phyloP scores from a whole-genome alignment of 768 basidiomycete genomes.

The button mushroom (Agaricus bisporus) region DNA sequence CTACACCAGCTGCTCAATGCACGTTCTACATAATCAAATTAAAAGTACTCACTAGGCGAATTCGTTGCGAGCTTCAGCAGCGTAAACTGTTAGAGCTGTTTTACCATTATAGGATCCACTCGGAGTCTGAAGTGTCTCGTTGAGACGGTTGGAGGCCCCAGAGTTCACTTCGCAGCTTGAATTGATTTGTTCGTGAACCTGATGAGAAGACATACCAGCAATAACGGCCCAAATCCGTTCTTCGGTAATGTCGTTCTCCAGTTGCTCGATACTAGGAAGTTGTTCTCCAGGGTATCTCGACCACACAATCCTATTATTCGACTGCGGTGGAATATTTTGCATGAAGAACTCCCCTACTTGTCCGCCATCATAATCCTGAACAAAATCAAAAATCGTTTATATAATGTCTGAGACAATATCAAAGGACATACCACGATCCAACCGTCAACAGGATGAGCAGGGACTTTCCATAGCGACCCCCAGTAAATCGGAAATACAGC shows the following conservation, averaged over 20 bases:
- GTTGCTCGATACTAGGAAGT: conserved; percentile 30
- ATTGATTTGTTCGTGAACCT: no score
- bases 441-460: conserved; percentile 35
- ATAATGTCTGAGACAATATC: background rate
- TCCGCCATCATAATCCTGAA: conserved; percentile 46
- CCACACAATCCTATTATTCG: conserved; percentile 30
- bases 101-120: conserved; percentile 38
- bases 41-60: background rate
- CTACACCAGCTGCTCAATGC: background rate
- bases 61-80: conserved; percentile 16
- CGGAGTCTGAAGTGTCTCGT: conserved; percentile 1
- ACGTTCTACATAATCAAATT: background rate
- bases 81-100: conserved; percentile 42
- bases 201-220: conserved; percentile 25
- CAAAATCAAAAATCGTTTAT: background rate
- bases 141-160: conserved; percentile 1
- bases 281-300: conserved; percentile 21
- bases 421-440: conserved; percentile 40
- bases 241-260: conserved; percentile 33
- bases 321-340: conserved; percentile 22
- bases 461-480: conserved; percentile 43
- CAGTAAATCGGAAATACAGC: conserved; percentile 48
- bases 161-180: background rate
- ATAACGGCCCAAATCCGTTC: conserved; percentile 43
- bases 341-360: conserved; percentile 35